Base-by-base conservation (phyloP, 2,329 filamentous ascomycete species). In the Monilinia fructicola region DNA sequence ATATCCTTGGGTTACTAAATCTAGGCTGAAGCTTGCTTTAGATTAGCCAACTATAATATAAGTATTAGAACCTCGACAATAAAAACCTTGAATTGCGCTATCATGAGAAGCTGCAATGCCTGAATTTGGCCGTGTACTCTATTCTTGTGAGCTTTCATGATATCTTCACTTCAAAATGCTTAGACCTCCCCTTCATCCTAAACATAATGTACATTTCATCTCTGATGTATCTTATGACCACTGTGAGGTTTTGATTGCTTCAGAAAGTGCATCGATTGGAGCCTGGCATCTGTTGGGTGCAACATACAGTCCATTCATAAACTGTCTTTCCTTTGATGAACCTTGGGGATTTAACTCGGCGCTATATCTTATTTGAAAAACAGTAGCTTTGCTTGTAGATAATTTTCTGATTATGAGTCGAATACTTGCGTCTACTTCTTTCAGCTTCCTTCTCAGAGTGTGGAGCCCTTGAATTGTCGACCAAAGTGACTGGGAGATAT, bases 221-320 rank as follows among this genome's bases (percentile, higher is more conserved):
- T 12, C 23, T 48, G 6, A 35, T 9, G n/a, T 44, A 9, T 28
- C 38, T 48, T 4, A 6, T 12, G 23, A 26, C 53, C 21, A 26
- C 44, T 14, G 42, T 55, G 11, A 69, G 61, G 23, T 65, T 60
- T 52, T 65, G 58, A 78, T 75, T 65, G 78, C 75, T 23, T 75
- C 73, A 4, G 72, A 72, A n/a, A 79, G 70, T 28, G 76, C 73
- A 62, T 77, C 75, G 75, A 79, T 78, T 56, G 77, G 73, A 10
- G 73, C 72, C 35, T 72, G 72, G 64, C 78, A 78, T 40, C 77
- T 77, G 28, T 77, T 75, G 40, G 78, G 71, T 10, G 77, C 74
- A 50, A 78, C 73, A 42, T 75, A 68, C 64, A 79, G 68, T 10
- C 73, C 74, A 42, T 74, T 68, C 42, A 74, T 67, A 55, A 76